phyloP scores from a whole-genome alignment of 2,329 filamentous ascomycete genomes.

The Diaporthe aspalathi region DNA sequence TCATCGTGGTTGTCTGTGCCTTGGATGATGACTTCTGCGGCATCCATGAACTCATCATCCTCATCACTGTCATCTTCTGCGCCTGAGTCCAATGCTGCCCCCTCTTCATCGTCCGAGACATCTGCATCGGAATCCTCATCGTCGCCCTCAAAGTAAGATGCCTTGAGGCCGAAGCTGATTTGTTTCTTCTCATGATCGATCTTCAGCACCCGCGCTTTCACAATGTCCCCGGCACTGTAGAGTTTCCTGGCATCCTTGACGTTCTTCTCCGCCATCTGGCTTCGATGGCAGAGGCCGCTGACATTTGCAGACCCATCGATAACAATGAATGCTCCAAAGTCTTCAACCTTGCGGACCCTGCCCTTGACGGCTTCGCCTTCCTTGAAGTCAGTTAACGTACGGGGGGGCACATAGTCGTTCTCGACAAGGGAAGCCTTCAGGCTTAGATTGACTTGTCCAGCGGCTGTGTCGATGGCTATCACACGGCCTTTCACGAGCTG shows the following conservation, averaged over 20 bases:
- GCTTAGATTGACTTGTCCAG: slow-evolving; percentile 83
- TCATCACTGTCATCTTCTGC: slow-evolving; percentile 61
- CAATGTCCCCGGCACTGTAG: slow-evolving; percentile 89
- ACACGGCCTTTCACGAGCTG: slow-evolving; percentile 92
- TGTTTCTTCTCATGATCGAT: slow-evolving; percentile 80
- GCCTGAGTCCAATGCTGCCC: slow-evolving; percentile 52
- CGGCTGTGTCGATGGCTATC: slow-evolving; percentile 73
- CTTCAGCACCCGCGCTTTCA: slow-evolving; percentile 89
- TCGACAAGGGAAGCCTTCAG: slow-evolving; percentile 88
- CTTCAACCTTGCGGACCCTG: slow-evolving; percentile 91
- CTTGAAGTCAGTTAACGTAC: slow-evolving; percentile 82
- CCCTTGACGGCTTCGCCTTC: slow-evolving; percentile 86
- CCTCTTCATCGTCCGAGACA: slow-evolving; percentile 59
- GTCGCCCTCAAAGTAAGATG: slow-evolving; percentile 82
- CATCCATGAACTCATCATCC: slow-evolving; percentile 62
- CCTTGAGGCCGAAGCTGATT: slow-evolving; percentile 92
- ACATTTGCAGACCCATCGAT: slow-evolving; percentile 89
- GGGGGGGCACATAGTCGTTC: slow-evolving; percentile 77
- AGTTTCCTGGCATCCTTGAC: slow-evolving; percentile 89
- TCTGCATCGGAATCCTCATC: slow-evolving; percentile 61
- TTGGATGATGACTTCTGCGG: slow-evolving; percentile 54
- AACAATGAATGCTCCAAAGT: slow-evolving; percentile 94
- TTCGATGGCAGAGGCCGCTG: slow-evolving; percentile 92
- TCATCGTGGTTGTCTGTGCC: slow-evolving; percentile 55
- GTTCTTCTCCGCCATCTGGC: slow-evolving; percentile 86